Conservation (phyloP, 805 yeast species). For the Cyberlindnera mrakii region DNA sequence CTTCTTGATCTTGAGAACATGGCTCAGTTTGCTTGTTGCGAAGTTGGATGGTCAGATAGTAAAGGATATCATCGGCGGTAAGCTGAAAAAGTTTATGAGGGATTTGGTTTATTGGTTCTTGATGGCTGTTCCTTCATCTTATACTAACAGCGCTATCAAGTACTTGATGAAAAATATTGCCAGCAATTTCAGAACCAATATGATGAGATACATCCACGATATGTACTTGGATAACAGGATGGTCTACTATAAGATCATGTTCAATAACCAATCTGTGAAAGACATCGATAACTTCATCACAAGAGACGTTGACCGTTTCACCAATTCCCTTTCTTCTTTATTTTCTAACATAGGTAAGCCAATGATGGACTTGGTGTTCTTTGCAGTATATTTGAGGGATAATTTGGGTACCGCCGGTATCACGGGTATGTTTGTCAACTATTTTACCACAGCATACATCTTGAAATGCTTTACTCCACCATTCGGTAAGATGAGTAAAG, state of each 20-base stretch:
- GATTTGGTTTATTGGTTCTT: constrained; percentile 84
- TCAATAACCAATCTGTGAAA: constrained; percentile 39
- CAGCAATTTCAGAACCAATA: constrained; percentile 75
- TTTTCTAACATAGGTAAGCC: constrained; percentile 92
- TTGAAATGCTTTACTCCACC: constrained; percentile 76
- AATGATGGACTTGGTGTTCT: constrained; percentile 75
- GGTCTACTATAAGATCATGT: constrained; percentile 77
- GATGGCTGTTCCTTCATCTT: constrained; percentile 89
- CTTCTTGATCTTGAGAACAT: constrained; percentile 75
- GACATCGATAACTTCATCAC: constrained; percentile 80
- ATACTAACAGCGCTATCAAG: constrained; percentile 85
- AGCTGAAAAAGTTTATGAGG: constrained; percentile 64
- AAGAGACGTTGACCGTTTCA: constrained; percentile 74
- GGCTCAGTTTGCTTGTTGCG: constrained; percentile 80
- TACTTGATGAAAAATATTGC: constrained; percentile 71
- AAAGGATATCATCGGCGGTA: constrained; percentile 78
- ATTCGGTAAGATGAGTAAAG: constrained; percentile 70
- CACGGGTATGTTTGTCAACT: constrained; percentile 73
- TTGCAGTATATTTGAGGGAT: constrained; percentile 76
- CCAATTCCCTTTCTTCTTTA: constrained; percentile 73
- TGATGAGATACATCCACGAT: constrained; percentile 85
- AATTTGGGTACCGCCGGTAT: constrained; percentile 86
- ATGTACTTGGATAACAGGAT: constrained; percentile 73
- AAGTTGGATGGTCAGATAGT: constrained; percentile 90
- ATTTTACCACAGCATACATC: constrained; percentile 70